A percentile compares a stretch with the other conserved stretches of the same genome.
Evolutionary conservation across 163 green algal genomes (phyloP).

Genomic region (Prototheca cutis): DNA sequence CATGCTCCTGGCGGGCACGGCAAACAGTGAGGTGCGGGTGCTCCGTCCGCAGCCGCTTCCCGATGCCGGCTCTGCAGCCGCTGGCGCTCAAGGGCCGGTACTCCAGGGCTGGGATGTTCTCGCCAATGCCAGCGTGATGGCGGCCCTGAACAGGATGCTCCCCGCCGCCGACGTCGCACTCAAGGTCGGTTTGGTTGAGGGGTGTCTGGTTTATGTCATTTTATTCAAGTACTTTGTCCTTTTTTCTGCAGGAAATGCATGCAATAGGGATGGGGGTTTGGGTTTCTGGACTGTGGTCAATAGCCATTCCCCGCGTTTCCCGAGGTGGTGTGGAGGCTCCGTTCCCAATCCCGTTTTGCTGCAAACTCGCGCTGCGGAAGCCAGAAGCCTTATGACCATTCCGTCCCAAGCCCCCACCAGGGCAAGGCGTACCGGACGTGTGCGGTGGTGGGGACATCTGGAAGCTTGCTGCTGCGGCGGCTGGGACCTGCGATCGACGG

Average conservation of each 20-base stretch:
- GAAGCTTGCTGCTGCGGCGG: not conserved
- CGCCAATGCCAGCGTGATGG: not conserved
- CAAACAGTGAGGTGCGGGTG: not conserved
- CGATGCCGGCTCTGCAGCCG: no score
- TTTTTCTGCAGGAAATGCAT: no score
- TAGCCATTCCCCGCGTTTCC: no score
- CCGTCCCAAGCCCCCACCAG: no score
- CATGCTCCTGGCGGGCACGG: not conserved
- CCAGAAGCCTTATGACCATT: no score
- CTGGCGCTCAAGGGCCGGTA: not conserved
- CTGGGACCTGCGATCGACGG: constrained; percentile 1
- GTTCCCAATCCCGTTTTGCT: no score
- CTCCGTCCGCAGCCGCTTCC: not conserved
- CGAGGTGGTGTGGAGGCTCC: no score
- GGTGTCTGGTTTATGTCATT: no score
- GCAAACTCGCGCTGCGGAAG: no score
- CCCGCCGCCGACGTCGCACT: not conserved
- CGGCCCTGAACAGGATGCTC: not conserved
- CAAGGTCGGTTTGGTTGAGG: not conserved
- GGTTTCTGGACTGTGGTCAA: no score
- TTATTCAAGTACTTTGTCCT: no score
- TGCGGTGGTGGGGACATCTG: constrained; percentile 5
- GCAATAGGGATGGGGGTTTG: no score
- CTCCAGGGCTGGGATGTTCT: not conserved
- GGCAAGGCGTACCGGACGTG: constrained; percentile 2